Evolutionary conservation across 2,329 filamentous ascomycete species (phyloP), one percentile per base, ranked within the genome.

Genomic region (Fusarium tanahbumbuense): DNA sequence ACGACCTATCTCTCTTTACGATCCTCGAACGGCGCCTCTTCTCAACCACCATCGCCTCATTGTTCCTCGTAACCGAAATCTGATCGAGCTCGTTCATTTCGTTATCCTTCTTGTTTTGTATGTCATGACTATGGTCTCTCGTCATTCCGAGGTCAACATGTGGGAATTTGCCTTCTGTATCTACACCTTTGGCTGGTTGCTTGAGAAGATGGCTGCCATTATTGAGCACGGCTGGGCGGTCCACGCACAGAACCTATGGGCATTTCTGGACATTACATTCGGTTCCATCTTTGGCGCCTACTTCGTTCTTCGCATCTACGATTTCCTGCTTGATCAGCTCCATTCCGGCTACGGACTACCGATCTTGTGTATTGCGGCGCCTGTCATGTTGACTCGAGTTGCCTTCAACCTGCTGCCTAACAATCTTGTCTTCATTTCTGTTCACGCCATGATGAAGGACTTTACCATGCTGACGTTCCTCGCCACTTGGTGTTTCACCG

Each of bases 361-460:
- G 67, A 85, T 92, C 27, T 84, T 93, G 4, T 87, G 88, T 28
- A 84, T 91, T 59, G 91, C 86, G 7, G 90, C 90, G 2, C 90
- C 91, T 0, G 85, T 93, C n/a, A 82, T 93, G 12, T 83, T 93
- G 32, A 91, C 91, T 0, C 86, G 91, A 11, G 82, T 92, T 25
- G 91, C 91, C 6, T 93, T 93, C 81, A 92, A 91, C 71, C 78
- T 93, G 28, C 88, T 92, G 83, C 90, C 90, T 0, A 90, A 93
- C 76, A 92, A 92, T 71, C 90, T 93, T 81, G 86, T 93, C 40
- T 92, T 93, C 78, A 90, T 93, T 61, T 90, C 90, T 0, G 82
- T 93, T 3, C 86, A 91, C 65, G 89, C 90, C 49, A 92, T 93
- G 91, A 91, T 93, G 85, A 86, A 87, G 48, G 89, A 93, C 75